These are phyloP conservation scores for Lentinus brumalis DNA, from an alignment of 768 basidiomycete species.

Conservation along the genomic window DNA sequence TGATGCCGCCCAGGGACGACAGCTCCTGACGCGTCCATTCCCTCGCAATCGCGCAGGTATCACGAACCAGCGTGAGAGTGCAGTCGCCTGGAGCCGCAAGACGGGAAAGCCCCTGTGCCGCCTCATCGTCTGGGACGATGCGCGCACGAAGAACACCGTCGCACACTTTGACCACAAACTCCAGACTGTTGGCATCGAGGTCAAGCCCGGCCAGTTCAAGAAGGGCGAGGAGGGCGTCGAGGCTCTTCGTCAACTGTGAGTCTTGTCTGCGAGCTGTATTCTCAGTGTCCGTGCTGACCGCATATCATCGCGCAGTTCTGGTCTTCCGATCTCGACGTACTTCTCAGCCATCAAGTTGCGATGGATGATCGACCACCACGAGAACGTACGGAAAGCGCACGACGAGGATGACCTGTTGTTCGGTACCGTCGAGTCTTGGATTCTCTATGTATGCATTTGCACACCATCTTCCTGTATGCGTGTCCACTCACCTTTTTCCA, in stretches of 20 bases:
- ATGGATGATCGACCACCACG: slow-evolving; percentile 93
- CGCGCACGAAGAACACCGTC: slow-evolving; percentile 85
- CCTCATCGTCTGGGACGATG: slow-evolving; percentile 96
- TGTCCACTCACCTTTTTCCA: too few species aligned
- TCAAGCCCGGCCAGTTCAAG: slow-evolving; percentile 62
- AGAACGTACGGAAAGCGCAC: slow-evolving; percentile 76
- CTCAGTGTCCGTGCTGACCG: not conserved
- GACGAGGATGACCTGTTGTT: slow-evolving; percentile 81
- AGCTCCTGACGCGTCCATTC: slow-evolving; percentile 2
- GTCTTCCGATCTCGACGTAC: slow-evolving; percentile 94
- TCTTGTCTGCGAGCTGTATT: too few species aligned
- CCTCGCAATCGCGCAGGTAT: slow-evolving; percentile 55
- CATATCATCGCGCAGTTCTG: slow-evolving; percentile 56
- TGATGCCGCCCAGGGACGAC: not conserved
- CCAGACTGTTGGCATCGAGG: slow-evolving; percentile 71
- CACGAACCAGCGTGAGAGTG: slow-evolving; percentile 97
- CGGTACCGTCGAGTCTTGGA: slow-evolving; percentile 97
- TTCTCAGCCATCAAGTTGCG: slow-evolving; percentile 96
- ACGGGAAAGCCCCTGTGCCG: slow-evolving; percentile 88
- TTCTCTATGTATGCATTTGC: slow-evolving; percentile 68
- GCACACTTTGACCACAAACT: slow-evolving; percentile 78
- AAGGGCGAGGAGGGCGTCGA: slow-evolving; percentile 71
- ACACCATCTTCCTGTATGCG: slow-evolving; percentile 56
- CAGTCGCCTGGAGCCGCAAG: slow-evolving; percentile 87
- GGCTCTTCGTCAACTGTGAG: slow-evolving; percentile 68